Base-by-base conservation (phyloP, 2,329 filamentous ascomycete genomes). In the Ceratocystis smalleyi region DNA sequence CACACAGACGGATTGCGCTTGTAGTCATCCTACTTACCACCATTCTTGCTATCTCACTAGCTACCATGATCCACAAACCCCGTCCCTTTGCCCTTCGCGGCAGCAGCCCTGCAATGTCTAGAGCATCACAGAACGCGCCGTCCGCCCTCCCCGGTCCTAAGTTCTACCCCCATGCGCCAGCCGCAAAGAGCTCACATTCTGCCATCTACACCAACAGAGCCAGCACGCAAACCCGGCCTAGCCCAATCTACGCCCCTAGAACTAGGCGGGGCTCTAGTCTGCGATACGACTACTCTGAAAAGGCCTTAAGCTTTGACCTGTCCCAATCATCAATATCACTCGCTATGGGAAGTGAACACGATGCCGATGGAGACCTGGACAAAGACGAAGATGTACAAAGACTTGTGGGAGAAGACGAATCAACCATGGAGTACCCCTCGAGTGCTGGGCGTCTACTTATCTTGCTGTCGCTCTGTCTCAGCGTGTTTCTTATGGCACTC, bases 401-500 rank as follows among this genome's bases (percentile, higher is more conserved):
- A n/a, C 59, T 62, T 19, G 40, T 65, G 7, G 35, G 15, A 3
- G 24, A 19, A n/a, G 54, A 47, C 6, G 35, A 30, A 15, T 17
- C 10, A 7, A 43, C 24, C 2, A 22, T 43, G 8, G 19, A 65
- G 30, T 65, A 65, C 40, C 64, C 64, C 2, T 24, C 40, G 8
- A 40, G 47, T 10, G 5, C 32, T 12, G 43, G 35, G 15, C 64
- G 64, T 35, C 2, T 65, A 3, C 43, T 72, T 40, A 72, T 73
- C n/a, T 67, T 69, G 7, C 63, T 71, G 32, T 71, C 71, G 2
- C 66, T 73, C 30, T 72, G 69, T 60, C 66, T 73, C 5, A 71
- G 70, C 61, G 74, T 76, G 10, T 76, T 76, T 65, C 70, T 76
- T 49, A 75, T 76, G 72, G 74, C 75, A 1, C 70, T 76, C 3